These are phyloP conservation scores for Arxiozyma slooffiae DNA, from an alignment of 1,139 yeast species.

Conservation along the genomic window DNA sequence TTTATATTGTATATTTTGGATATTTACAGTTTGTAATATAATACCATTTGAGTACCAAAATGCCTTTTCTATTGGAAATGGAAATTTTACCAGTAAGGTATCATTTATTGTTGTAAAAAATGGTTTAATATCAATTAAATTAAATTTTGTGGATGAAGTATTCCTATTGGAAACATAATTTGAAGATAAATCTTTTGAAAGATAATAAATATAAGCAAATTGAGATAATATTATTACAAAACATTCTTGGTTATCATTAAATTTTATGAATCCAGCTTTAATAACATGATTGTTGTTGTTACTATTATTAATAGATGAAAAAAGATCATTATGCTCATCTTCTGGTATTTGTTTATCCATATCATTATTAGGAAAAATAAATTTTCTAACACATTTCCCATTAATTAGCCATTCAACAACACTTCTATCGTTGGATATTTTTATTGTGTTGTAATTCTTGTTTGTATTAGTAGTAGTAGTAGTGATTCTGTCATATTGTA, in stretches of 20 bases:
- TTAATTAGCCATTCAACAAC: conserved; percentile 23
- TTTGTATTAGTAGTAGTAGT: background rate
- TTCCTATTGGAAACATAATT: conserved; percentile 9
- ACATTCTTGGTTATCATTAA: conserved; percentile 20
- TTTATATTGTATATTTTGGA: conserved; percentile 14
- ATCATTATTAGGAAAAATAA: conserved; percentile 12
- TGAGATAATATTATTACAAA: conserved; percentile 23
- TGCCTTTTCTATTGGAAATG: conserved; percentile 24
- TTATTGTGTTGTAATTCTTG: conserved; percentile 7
- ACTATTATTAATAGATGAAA: background rate
- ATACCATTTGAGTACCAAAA: conserved; percentile 28
- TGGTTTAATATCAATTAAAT: background rate
- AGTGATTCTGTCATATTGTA: background rate
- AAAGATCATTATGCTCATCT: background rate
- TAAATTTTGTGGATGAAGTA: background rate
- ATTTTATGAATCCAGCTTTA: conserved; percentile 26
- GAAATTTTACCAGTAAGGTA: conserved; percentile 11
- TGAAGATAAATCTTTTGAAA: conserved; percentile 18
- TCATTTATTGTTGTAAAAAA: background rate
- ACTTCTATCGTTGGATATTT: conserved; percentile 18
- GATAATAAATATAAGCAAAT: conserved; percentile 23
- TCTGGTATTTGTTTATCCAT: background rate
- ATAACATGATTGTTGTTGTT: conserved; percentile 9
- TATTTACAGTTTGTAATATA: conserved; percentile 17
- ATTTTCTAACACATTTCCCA: conserved; percentile 18